Conservation (phyloP, 2,329 filamentous ascomycete species). For the Hypoxylon sp. region DNA sequence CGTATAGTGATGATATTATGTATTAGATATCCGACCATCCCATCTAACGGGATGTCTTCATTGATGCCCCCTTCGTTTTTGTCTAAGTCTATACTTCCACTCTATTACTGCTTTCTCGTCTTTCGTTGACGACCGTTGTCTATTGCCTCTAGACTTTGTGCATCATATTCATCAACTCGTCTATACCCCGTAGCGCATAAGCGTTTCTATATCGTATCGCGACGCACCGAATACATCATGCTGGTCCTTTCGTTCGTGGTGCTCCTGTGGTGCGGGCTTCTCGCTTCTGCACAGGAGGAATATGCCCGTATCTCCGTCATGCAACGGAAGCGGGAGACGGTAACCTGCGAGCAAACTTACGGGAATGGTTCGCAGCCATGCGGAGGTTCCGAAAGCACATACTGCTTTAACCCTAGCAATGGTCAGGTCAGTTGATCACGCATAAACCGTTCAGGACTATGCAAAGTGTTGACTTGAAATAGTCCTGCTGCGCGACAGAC, state of each 20-base stretch:
- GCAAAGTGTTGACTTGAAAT: slow-evolving; percentile 25
- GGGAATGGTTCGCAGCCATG: slow-evolving; percentile 54
- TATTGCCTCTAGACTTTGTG: slow-evolving; percentile 5
- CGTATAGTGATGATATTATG: slow-evolving; percentile 19
- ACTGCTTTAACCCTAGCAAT: slow-evolving; percentile 55
- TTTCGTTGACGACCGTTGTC: not conserved
- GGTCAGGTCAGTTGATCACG: slow-evolving; percentile 53
- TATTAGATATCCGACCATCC: slow-evolving; percentile 20
- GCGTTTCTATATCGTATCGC: slow-evolving; percentile 6
- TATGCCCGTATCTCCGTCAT: slow-evolving; percentile 42
- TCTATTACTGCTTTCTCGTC: slow-evolving; percentile 1
- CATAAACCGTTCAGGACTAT: not conserved
- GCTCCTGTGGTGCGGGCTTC: slow-evolving; percentile 35
- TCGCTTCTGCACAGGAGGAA: slow-evolving; percentile 43
- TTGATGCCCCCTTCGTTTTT: slow-evolving; percentile 1
- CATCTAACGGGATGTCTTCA: slow-evolving; percentile 10
- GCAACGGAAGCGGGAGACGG: slow-evolving; percentile 45
- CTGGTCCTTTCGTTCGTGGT: slow-evolving; percentile 41
- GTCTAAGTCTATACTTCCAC: slow-evolving; percentile 7
- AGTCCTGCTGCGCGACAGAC: slow-evolving; percentile 57
- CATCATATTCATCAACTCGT: slow-evolving; percentile 8
- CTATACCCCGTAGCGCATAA: slow-evolving; percentile 4
- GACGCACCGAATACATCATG: slow-evolving; percentile 37
- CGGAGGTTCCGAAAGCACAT: slow-evolving; percentile 52
- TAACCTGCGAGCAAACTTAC: slow-evolving; percentile 56